phyloP scores from a whole-genome alignment of 1,284 basidiomycete genomes.

The Melampsora occidentalis region DNA sequence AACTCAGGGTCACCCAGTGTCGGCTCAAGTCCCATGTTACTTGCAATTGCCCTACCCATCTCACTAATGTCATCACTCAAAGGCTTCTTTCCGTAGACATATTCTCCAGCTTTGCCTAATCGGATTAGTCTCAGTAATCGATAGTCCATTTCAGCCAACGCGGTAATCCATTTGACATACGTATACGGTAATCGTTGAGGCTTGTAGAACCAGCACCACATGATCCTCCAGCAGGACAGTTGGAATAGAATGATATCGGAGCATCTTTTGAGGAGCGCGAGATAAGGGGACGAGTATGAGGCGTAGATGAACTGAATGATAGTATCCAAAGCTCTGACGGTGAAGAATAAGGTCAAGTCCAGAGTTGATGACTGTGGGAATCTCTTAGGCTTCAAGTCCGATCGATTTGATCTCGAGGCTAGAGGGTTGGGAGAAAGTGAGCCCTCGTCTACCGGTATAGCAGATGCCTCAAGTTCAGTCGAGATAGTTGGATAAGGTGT shows the following conservation, averaged over 20 bases:
- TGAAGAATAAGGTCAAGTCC: conserved; percentile 54
- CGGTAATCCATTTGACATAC: conserved; percentile 53
- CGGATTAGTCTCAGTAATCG: conserved; percentile 51
- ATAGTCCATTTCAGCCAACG: conserved; percentile 54
- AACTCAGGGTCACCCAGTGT: conserved; percentile 44
- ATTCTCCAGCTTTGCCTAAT: conserved; percentile 49
- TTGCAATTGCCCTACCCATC: conserved; percentile 44
- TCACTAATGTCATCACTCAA: conserved; percentile 43
- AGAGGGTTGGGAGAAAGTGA: neutral
- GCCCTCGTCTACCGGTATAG: neutral
- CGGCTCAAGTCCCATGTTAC: conserved; percentile 26
- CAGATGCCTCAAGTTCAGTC: conserved; percentile 1
- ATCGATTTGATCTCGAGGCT: neutral
- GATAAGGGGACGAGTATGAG: conserved; percentile 23
- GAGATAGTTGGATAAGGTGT: conserved; percentile 27
- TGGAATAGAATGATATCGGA: conserved; percentile 48
- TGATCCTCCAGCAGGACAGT: conserved; percentile 47
- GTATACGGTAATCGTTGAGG: conserved; percentile 51
- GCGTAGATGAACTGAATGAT: conserved; percentile 48
- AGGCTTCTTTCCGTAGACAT: conserved; percentile 50
- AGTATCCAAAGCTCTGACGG: conserved; percentile 54
- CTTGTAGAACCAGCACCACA: conserved; percentile 52
- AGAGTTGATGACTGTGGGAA: conserved; percentile 50
- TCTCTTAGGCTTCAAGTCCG: neutral
- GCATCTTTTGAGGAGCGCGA: conserved; percentile 43